phyloP scores from a whole-genome alignment of 441 rosid genomes.

The Erodium texanum region DNA sequence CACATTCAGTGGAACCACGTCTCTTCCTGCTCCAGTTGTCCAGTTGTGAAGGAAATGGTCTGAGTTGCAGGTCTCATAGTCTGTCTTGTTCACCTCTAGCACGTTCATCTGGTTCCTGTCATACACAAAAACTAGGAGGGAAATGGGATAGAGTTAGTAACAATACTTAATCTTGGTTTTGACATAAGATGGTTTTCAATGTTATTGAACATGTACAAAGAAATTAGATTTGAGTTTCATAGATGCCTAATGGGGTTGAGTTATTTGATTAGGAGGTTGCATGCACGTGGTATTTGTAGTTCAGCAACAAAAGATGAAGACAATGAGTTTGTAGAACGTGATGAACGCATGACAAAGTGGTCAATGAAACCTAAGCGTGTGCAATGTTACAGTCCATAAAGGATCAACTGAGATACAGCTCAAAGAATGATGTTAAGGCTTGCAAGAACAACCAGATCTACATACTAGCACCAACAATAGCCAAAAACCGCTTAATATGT shows the following conservation, averaged over 20 bases:
- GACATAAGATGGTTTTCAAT: neutral
- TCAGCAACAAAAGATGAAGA: neutral
- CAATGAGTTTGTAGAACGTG: neutral
- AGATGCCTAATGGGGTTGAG: neutral
- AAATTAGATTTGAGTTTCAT: neutral
- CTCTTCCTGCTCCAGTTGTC: constrained; percentile 84
- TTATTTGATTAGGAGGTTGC: neutral
- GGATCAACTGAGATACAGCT: neutral
- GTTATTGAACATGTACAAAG: too few relatives aligned
- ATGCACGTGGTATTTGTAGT: neutral
- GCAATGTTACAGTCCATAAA: neutral
- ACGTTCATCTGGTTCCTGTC: constrained; percentile 80
- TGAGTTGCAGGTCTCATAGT: constrained; percentile 56
- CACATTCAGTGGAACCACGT: constrained; percentile 70
- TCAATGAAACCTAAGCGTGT: neutral
- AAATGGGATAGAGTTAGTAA: neutral
- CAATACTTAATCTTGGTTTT: neutral
- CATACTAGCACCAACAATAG: neutral
- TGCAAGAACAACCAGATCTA: neutral
- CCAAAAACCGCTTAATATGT: neutral
- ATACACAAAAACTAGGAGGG: constrained; percentile 58
- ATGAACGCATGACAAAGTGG: neutral
- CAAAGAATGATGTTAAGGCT: neutral
- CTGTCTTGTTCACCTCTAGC: constrained; percentile 80
- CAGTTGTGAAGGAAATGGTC: constrained; percentile 64